Percentiles rank a stretch among this genome's conserved stretches.
phyloP scores from a whole-genome alignment of 2,329 filamentous ascomycete genomes.

The Ophiostoma novo-ulmi region DNA sequence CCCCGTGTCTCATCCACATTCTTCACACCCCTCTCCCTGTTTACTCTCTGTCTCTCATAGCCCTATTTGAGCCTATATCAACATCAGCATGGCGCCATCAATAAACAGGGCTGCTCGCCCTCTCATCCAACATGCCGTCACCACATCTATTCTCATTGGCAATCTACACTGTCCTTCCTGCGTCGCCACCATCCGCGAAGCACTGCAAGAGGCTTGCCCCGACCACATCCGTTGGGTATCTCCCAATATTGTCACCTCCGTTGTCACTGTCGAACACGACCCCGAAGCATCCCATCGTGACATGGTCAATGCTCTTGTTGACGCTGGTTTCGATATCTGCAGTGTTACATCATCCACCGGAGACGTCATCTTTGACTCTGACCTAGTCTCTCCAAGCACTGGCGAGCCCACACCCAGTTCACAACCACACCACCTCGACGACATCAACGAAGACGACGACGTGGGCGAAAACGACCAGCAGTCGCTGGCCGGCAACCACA shows the following conservation, averaged over 20 bases:
- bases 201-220: conserved; percentile 46
- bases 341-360: conserved; percentile 39
- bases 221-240: conserved; percentile 55
- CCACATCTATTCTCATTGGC: conserved; percentile 60
- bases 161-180: conserved; percentile 78
- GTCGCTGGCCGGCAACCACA: neutral
- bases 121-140: conserved; percentile 32
- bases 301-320: conserved; percentile 46
- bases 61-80: neutral
- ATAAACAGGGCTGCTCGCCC: conserved; percentile 28
- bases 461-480: conserved; percentile 13
- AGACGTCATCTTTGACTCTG: conserved; percentile 28
- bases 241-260: conserved; percentile 66
- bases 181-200: conserved; percentile 59
- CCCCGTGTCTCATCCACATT: conserved; percentile 10
- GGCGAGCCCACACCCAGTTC: neutral
- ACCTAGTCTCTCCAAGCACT: neutral
- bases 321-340: conserved; percentile 56
- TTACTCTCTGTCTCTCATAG: neutral
- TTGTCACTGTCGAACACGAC: conserved; percentile 57
- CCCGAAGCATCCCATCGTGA: conserved; percentile 41
- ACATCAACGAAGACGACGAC: conserved; percentile 3
- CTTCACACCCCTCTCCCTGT: neutral
- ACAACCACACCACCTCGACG: conserved; percentile 1
- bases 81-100: conserved; percentile 29